Evolutionary conservation across 2,329 filamentous ascomycete species (phyloP), one percentile per base, ranked within the genome.

Genomic region (Fusarium siculi): DNA sequence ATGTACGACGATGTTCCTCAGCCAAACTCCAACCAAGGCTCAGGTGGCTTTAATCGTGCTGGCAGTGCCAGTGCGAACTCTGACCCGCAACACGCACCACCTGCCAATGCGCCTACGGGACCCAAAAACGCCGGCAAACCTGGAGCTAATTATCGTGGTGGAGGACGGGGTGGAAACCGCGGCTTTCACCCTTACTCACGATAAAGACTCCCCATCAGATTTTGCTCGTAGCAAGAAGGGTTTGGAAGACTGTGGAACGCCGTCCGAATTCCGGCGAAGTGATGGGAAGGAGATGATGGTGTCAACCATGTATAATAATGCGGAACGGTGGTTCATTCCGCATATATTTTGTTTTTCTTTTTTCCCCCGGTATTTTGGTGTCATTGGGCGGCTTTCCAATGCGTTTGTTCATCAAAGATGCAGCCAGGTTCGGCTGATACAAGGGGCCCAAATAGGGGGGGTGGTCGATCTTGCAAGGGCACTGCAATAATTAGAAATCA

Each of bases 1-100:
- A 97, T 97, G 95, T 98, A 98, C 81, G 96, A 98, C 80, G 96
- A 98, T 80, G 93, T 95, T 4, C 95, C 95, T 21, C 94, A 96
- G 80, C 94, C 94, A 9, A 91, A 92, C 76, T 88, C 91, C 74
- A 86, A 84, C 76, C 82, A 82, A 63, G 75, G 77, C 25, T 53
- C 66, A 30, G 76, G 76, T n/a, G 85, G 86, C 73, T 85, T 84
- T 66, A 75, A 79, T 37, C 82, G 82, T 32, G 75, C 83, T 79
- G 83, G 82, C 74, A 82, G 82, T 77, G 82, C 82, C 65, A 84
- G 82, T 65, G 82, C 81, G 42, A 82, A 81, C 56, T 80, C 83
- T 44, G 80, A 82, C 49, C 83, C 87, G 2, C 79, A 82, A 30
- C 87, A 89, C 68, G 83, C 83, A 28, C 83, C 84, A 30, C 88